Evolutionary conservation across 2,329 filamentous ascomycete genomes (phyloP), one percentile per base, ranked within the genome.

Genomic region (Nigrospora oryzae): DNA sequence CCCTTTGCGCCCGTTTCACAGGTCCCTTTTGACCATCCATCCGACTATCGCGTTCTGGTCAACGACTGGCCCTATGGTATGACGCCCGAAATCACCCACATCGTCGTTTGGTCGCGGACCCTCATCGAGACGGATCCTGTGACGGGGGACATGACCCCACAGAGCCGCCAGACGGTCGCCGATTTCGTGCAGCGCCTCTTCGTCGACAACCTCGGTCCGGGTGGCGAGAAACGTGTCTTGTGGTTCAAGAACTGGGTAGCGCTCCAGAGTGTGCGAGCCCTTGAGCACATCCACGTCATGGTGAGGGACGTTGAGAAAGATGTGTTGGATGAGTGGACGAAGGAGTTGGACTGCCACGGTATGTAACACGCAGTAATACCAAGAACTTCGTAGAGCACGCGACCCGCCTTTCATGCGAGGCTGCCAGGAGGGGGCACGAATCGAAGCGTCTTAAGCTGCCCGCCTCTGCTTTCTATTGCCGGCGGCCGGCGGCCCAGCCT

Each of bases 191-290:
- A 77, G 52, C 72, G 68, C 50, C 83, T 75, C 14, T 96, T 96
- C 59, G 68, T 76, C 32, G 69, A 75, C n/a, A 66, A 63, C 30
- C 65, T 86, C 12, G 74, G 72, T 0, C 61, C 63, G 0, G 67
- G 63, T 4, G 74, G 72, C n/a, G 63, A 66, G 46, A 65, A 71
- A 6, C 68, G 66, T 40, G 78, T 84, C 38, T 61, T 89, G 49
- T 97, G 89, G 89, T 96, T 96, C 68, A 94, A 91, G 74, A 96
- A 96, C 56, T 95, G 89, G 89, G 82, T 81, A 48, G 81, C 82
- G 23, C 67, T 96, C 60, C 94, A 96, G 70, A 94, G 87, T 55
- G 85, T 96, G 36, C 80, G 90, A 55, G 78, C 86, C 3, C 71
- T 96, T 39, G 90, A 95, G 68, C 91, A 96, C 62, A 83, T 96